Percentiles rank a stretch among this genome's conserved stretches.
Conservation (phyloP, 805 yeast genomes). For the Clavispora carvajalis region DNA sequence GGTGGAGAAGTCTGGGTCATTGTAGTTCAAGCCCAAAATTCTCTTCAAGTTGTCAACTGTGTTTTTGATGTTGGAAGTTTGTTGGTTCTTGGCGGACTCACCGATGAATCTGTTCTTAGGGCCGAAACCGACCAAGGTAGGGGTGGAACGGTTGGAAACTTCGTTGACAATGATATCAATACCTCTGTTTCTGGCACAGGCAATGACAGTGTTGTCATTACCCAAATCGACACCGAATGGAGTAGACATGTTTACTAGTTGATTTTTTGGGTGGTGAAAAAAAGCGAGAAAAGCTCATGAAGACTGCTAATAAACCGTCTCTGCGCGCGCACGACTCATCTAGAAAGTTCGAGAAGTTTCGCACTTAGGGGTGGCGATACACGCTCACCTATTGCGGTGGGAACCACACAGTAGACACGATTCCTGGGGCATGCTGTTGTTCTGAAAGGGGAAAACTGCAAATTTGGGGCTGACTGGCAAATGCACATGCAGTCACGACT, state of each 20-base stretch:
- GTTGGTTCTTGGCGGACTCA: constrained; percentile 93
- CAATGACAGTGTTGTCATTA: constrained; percentile 88
- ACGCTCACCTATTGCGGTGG: no score
- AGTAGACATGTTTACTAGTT: constrained; percentile 58
- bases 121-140: constrained; percentile 88
- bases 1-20: constrained; percentile 69
- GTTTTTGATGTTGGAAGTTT: constrained; percentile 92
- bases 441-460: no score
- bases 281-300: constrained; percentile 1
- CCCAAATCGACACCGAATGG: constrained; percentile 99
- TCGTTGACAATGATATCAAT: constrained; percentile 97
- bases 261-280: constrained; percentile 1
- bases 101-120: constrained; percentile 85
- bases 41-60: constrained; percentile 94
- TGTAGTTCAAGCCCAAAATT: constrained; percentile 70
- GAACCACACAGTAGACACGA: no score
- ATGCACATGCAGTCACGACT: no score
- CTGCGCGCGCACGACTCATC: constrained; percentile 19
- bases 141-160: constrained; percentile 96
- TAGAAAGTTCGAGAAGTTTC: constrained; percentile 20
- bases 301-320: not conserved
- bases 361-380: not conserved
- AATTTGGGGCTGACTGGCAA: no score
- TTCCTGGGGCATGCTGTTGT: no score
- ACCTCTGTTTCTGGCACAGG: constrained; percentile 96